Conservation (phyloP, 2,329 filamentous ascomycete species). For the Botrytis byssoidea region DNA sequence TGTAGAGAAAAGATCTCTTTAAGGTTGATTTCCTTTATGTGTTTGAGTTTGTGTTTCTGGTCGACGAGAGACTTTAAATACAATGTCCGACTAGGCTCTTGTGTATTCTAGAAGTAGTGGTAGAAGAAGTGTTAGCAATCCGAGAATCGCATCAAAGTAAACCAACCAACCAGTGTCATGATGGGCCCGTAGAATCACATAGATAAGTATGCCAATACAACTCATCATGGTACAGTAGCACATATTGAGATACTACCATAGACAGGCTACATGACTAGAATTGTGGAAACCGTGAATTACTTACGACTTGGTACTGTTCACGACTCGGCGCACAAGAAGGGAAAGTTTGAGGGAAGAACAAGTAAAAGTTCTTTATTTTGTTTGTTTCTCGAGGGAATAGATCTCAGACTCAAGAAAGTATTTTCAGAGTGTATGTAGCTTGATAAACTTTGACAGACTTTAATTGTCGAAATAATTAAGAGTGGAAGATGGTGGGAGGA, state of each 20-base stretch:
- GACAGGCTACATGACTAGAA: background rate
- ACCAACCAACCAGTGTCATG: background rate
- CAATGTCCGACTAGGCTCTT: background rate
- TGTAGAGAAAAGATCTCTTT: background rate
- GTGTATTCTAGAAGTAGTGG: background rate
- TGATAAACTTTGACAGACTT: background rate
- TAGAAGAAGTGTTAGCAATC: background rate
- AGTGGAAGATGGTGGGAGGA: background rate
- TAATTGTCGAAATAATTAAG: background rate
- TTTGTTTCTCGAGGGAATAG: background rate
- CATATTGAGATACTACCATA: background rate
- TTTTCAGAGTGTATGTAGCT: background rate
- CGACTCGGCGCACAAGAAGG: background rate
- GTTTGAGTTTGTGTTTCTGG: background rate
- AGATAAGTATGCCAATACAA: background rate
- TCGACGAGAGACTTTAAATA: background rate
- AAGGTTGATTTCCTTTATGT: background rate
- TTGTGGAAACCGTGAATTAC: background rate
- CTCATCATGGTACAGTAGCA: background rate
- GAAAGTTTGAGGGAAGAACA: background rate
- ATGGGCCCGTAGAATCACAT: background rate
- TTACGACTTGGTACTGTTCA: background rate
- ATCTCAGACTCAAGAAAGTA: background rate
- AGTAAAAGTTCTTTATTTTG: background rate
- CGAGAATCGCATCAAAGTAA: background rate